Evolutionary conservation across 768 basidiomycete species (phyloP), one percentile per base, ranked within the genome.

Genomic region (Phaffia australis): DNA sequence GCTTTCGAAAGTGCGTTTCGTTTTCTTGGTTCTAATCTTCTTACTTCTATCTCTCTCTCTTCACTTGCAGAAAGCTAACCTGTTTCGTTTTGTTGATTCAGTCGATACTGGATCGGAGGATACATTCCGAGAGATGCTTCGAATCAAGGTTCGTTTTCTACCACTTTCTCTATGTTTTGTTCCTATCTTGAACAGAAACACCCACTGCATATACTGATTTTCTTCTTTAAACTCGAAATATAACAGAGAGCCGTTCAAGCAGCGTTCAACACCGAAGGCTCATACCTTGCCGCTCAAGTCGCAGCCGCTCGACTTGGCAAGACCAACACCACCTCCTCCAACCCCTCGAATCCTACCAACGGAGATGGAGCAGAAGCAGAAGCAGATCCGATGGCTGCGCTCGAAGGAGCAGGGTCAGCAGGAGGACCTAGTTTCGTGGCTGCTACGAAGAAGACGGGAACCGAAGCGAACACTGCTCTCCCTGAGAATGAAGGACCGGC

Each of bases 71-170:
- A 49, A 19, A 16, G 16, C 18, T 65, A 21, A 15, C 16, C 21
- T 30, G 6, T 23, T 27, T 49, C 14, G 51, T 42, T 18, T 50
- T 48, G 14, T 23, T 23, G 2, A 19, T 61, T 42, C 70, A 77
- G 76, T 98, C 73, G 95, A 98, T 76, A 95, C 92, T 2, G 95
- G 95, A 1, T 94, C 90, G 1, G 95, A 99, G 76, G 95, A 99
- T 75, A 99, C 95, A 0, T 99, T 99, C 85, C 69, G 80, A 57
- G 80, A 80, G 72, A 79, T 80, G 75, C 72, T 76, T 52, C 64
- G 72, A 25, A 69, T 66, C 58, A 63, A 66, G 35, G 35, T 63
- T 11, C 23, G 46, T 42, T 32, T 30, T 18, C 5, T 7, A 8
- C 30, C 1, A 27, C 35, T n/a, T n/a, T 54, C 81, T 86, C 42